Percentiles rank a stretch among this genome's conserved stretches.
Evolutionary conservation across 331 rosid species (phyloP).

Genomic region (Prunus yedoensis): DNA sequence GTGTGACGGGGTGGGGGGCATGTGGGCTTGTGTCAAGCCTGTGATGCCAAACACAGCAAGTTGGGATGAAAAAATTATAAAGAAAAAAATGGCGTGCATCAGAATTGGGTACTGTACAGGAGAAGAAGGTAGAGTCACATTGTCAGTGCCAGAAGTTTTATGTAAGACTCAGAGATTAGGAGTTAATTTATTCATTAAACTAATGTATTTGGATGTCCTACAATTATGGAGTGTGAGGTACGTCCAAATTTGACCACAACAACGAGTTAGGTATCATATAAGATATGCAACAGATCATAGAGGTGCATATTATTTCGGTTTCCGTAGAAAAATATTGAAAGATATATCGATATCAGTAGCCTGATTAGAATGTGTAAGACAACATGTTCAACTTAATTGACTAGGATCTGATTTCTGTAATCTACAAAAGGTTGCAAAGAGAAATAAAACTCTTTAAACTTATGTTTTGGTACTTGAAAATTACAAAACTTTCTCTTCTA

Average conservation of each 20-base stretch:
- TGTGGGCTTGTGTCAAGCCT: not conserved
- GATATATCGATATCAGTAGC: no score
- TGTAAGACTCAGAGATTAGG: not conserved
- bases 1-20: not conserved
- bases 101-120: not conserved
- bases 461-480: not conserved
- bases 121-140: not conserved
- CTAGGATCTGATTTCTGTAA: no score
- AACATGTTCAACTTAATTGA: not conserved
- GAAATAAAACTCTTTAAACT: no score
- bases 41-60: not conserved
- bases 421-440: no score
- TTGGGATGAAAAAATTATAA: not conserved
- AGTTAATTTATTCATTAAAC: not conserved
- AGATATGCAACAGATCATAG: no score
- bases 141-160: not conserved
- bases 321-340: no score
- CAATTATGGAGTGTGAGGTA: not conserved
- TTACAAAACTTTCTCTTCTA: no score
- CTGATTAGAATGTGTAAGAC: not conserved
- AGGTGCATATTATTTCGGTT: no score
- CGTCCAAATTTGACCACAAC: constrained; percentile 10
- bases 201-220: not conserved
- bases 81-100: not conserved
- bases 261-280: no score